Evolutionary conservation across 352 stramenopile species (phyloP).

Genomic region (Globisporangium megalacanthum): DNA sequence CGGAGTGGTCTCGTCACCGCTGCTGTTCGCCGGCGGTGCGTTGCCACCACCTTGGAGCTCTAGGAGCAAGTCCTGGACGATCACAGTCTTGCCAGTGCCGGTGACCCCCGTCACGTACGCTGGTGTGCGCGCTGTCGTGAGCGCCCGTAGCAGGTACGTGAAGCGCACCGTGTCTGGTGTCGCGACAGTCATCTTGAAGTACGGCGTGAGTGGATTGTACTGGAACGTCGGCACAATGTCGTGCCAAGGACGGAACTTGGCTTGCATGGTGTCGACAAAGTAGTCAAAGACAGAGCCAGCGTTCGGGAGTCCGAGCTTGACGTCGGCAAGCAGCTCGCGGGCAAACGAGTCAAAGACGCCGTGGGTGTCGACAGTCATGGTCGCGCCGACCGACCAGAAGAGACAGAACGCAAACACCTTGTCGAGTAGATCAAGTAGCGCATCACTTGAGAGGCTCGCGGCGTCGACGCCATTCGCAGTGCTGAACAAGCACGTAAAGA

Average conservation of each 20-base stretch:
- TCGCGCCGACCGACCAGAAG: slow-evolving; percentile 83
- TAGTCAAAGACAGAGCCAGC: slow-evolving; percentile 78
- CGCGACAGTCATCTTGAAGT: slow-evolving; percentile 94
- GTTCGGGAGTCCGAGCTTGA: slow-evolving; percentile 49
- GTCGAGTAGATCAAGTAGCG: slow-evolving; percentile 55
- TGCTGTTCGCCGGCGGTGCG: slow-evolving; percentile 5
- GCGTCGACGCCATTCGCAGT: slow-evolving; percentile 32
- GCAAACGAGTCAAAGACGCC: slow-evolving; percentile 84
- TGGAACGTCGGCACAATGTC: slow-evolving; percentile 86
- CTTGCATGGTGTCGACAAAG: slow-evolving; percentile 65
- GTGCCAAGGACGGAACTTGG: slow-evolving; percentile 80
- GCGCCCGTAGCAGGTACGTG: slow-evolving; percentile 86
- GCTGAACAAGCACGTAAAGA: slow-evolving; percentile 58
- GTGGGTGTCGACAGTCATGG: slow-evolving; percentile 52
- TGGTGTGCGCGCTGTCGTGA: slow-evolving; percentile 76
- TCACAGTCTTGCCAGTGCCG: slow-evolving; percentile 92
- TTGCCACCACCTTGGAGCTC: slow-evolving; percentile 35
- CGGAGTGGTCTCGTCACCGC: slow-evolving; percentile 88
- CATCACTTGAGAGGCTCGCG: slow-evolving; percentile 42
- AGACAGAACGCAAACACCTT: slow-evolving; percentile 88
- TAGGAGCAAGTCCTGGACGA: slow-evolving; percentile 89
- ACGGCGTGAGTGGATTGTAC: slow-evolving; percentile 79
- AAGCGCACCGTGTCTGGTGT: slow-evolving; percentile 94
- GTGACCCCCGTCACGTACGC: slow-evolving; percentile 90
- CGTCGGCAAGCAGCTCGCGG: slow-evolving; percentile 72